Conservation (phyloP, 192 early-diverging fungal genomes). For the Nowakowskiella sp. region DNA sequence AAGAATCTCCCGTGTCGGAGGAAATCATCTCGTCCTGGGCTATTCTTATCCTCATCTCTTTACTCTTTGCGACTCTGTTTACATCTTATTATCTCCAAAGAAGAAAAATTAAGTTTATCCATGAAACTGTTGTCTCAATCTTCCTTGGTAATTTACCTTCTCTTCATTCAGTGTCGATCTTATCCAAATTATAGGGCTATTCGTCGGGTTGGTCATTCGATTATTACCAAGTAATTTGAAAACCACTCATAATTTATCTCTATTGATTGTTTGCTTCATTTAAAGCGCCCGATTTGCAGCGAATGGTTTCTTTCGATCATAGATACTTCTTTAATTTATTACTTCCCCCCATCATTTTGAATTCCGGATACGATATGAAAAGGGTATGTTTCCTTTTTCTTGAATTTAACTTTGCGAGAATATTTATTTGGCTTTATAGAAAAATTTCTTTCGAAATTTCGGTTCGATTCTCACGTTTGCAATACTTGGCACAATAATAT, state of each 20-base stretch:
- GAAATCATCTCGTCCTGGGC: slow-evolving; percentile 73
- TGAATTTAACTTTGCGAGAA: not conserved
- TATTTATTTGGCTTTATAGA: slow-evolving; percentile 25
- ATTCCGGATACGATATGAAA: slow-evolving; percentile 94
- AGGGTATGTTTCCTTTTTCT: slow-evolving; percentile 41
- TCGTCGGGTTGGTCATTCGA: slow-evolving; percentile 59
- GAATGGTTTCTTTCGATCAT: slow-evolving; percentile 83
- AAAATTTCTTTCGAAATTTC: slow-evolving; percentile 80
- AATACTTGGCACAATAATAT: slow-evolving; percentile 85
- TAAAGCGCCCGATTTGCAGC: not conserved
- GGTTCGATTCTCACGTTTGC: slow-evolving; percentile 89
- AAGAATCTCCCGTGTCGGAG: too few relatives aligned
- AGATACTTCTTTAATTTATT: slow-evolving; percentile 93
- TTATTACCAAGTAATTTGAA: slow-evolving; percentile 24
- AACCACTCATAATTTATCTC: not conserved
- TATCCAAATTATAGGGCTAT: slow-evolving; percentile 39
- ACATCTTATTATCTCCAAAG: slow-evolving; percentile 85
- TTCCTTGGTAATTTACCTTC: slow-evolving; percentile 61
- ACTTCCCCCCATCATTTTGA: slow-evolving; percentile 93
- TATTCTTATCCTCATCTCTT: slow-evolving; percentile 73
- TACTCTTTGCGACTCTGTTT: slow-evolving; percentile 78
- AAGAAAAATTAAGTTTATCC: slow-evolving; percentile 78
- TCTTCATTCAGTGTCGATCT: slow-evolving; percentile 3
- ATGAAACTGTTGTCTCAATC: slow-evolving; percentile 94
- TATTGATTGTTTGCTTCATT: not conserved